These are phyloP conservation scores for Thozetella sp. DNA, from an alignment of 495 filamentous ascomycete genomes.

Conservation along the genomic window DNA sequence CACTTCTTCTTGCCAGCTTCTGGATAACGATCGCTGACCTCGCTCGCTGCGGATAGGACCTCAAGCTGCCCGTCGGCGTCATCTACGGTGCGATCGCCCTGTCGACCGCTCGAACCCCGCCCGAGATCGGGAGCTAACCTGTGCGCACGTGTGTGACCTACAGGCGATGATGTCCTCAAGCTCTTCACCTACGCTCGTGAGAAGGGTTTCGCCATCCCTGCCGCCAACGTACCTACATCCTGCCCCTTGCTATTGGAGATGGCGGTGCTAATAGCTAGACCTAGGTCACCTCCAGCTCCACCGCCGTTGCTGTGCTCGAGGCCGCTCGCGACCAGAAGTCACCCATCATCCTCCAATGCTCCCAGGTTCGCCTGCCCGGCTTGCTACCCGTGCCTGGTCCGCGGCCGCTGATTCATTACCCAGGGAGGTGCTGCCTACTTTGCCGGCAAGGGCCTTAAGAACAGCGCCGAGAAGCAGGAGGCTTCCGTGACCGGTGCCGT, in stretches of 20 bases:
- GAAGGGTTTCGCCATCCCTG: slow-evolving; percentile 80
- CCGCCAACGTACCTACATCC: slow-evolving; percentile 74
- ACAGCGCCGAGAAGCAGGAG: slow-evolving; percentile 69
- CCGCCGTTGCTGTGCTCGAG: slow-evolving; percentile 85
- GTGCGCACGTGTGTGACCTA: background rate
- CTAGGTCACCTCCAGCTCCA: slow-evolving; percentile 90
- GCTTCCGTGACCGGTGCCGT: slow-evolving; percentile 87
- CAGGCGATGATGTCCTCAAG: slow-evolving; percentile 77
- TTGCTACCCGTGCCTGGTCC: background rate
- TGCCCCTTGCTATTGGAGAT: background rate
- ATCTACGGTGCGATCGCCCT: slow-evolving; percentile 7
- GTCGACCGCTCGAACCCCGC: background rate
- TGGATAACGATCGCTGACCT: background rate
- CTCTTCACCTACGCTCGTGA: slow-evolving; percentile 88
- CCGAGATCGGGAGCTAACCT: slow-evolving; percentile 6
- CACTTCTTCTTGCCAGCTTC: background rate
- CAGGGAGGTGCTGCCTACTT: slow-evolving; percentile 96
- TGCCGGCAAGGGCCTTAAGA: slow-evolving; percentile 89
- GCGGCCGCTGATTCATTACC: background rate
- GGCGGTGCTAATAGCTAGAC: slow-evolving; percentile 39
- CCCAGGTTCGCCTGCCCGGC: background rate
- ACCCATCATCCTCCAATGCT: slow-evolving; percentile 83
- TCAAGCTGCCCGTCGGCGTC: slow-evolving; percentile 11
- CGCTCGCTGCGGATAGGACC: background rate
- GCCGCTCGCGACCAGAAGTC: slow-evolving; percentile 87